These are phyloP conservation scores for Aspergillus ellipticus DNA, from an alignment of 495 filamentous ascomycete genomes.

Conservation along the genomic window DNA sequence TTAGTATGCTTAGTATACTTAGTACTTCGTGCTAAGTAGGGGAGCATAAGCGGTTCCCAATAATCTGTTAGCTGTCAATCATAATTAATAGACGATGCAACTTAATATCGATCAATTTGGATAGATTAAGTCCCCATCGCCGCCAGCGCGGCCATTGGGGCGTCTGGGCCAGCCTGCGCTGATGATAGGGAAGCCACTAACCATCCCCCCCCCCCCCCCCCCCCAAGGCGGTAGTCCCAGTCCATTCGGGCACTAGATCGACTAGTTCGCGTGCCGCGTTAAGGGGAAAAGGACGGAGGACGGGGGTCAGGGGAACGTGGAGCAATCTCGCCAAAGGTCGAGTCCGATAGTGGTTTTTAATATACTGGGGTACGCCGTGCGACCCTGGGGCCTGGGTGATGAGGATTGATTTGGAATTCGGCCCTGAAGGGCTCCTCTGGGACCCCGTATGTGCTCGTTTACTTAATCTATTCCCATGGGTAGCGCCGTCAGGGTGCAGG, in stretches of 20 bases:
- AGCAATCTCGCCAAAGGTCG: background rate
- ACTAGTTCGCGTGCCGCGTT: slow-evolving; percentile 2
- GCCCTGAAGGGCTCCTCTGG: background rate
- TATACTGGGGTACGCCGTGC: background rate
- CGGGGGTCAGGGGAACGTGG: slow-evolving; percentile 1
- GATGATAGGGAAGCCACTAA: slow-evolving; percentile 6
- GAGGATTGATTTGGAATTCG: background rate
- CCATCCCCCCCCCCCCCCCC: background rate
- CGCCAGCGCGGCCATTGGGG: background rate
- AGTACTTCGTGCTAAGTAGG: too few species aligned
- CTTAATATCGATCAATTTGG: background rate
- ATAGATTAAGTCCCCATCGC: background rate
- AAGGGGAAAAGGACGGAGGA: background rate
- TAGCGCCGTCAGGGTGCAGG: background rate
- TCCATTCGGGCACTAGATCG: slow-evolving; percentile 3
- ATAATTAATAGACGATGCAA: background rate
- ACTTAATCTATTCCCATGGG: background rate
- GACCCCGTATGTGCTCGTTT: background rate
- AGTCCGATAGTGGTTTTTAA: background rate
- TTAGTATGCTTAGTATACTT: too few species aligned
- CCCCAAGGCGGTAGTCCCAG: background rate
- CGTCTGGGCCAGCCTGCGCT: background rate
- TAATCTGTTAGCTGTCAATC: background rate
- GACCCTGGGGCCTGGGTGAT: background rate
- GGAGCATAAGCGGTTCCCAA: background rate